Evolutionary conservation across 202 grass and related monocot species (phyloP).

Genomic region (Setaria italica): DNA sequence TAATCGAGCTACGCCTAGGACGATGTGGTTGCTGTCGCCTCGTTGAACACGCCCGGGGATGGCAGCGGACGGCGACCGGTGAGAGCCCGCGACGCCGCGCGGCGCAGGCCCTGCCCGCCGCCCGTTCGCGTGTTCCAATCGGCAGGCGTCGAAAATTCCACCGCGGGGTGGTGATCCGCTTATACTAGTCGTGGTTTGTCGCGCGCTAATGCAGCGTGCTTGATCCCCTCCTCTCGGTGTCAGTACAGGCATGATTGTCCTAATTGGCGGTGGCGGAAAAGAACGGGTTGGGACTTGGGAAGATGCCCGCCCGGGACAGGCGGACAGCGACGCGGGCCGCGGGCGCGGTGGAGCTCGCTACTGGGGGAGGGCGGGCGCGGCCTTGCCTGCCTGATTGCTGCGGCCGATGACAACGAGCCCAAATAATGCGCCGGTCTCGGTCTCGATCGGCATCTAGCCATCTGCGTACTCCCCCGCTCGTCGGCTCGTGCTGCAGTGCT

Average conservation of each 20-base stretch:
- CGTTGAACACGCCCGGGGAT: constrained; percentile 9
- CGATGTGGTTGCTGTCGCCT: not conserved
- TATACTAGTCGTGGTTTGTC: not conserved
- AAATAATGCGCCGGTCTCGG: not conserved
- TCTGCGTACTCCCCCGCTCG: too few species aligned
- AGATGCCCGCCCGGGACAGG: not conserved
- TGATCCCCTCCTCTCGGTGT: too few species aligned
- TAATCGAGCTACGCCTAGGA: not conserved
- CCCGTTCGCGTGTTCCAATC: not conserved
- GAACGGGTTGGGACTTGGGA: not conserved
- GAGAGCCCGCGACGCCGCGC: constrained; percentile 14
- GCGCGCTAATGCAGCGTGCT: not conserved
- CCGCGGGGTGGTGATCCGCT: not conserved
- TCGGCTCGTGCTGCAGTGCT: not conserved
- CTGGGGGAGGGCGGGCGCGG: constrained; percentile 42
- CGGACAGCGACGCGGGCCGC: constrained; percentile 22
- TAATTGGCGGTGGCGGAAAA: not conserved
- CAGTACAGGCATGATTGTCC: not conserved
- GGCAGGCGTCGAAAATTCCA: not conserved
- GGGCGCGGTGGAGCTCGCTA: constrained; percentile 49
- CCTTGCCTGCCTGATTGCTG: not conserved
- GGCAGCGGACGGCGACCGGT: not conserved
- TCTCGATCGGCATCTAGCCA: too few species aligned
- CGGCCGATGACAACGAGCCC: not conserved
- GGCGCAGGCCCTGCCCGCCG: not conserved